Evolutionary conservation across 2,329 filamentous ascomycete genomes (phyloP).

Genomic region (Colletotrichum sp.): DNA sequence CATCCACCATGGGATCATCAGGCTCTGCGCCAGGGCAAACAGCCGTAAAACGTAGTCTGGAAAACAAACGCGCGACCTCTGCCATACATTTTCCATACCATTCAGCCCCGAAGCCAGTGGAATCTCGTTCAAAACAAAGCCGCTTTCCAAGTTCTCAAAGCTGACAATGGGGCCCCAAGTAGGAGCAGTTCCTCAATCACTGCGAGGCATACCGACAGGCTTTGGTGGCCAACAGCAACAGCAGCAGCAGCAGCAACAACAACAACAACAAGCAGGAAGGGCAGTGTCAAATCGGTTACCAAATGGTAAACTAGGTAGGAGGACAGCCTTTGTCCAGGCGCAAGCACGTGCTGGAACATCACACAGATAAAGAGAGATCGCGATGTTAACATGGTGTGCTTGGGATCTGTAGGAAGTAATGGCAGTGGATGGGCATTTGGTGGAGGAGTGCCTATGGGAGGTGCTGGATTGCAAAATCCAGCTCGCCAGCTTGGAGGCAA

Average conservation of each 20-base stretch:
- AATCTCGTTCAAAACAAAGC: neutral
- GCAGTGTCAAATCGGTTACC: slow-evolving; percentile 64
- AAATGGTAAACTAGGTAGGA: slow-evolving; percentile 68
- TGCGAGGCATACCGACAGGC: slow-evolving; percentile 66
- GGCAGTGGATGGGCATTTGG: slow-evolving; percentile 67
- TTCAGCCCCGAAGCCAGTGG: neutral
- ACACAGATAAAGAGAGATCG: neutral
- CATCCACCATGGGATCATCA: neutral
- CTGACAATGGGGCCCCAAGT: slow-evolving; percentile 35
- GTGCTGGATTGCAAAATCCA: slow-evolving; percentile 57
- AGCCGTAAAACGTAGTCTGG: neutral
- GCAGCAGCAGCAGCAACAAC: slow-evolving; percentile 51
- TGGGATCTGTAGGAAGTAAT: slow-evolving; percentile 48
- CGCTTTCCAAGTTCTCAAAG: slow-evolving; percentile 10
- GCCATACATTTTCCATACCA: neutral
- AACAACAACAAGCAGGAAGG: slow-evolving; percentile 54
- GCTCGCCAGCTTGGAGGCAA: slow-evolving; percentile 62
- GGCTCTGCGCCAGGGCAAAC: neutral
- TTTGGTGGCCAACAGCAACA: slow-evolving; percentile 66
- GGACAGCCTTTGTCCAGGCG: neutral
- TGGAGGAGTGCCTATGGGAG: slow-evolving; percentile 65
- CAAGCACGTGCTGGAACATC: neutral
- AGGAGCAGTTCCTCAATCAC: slow-evolving; percentile 66
- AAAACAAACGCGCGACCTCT: neutral
- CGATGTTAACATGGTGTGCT: slow-evolving; percentile 25